These are phyloP conservation scores for Geum urbanum DNA, from an alignment of 306 rosid genomes.

Conservation along the genomic window DNA sequence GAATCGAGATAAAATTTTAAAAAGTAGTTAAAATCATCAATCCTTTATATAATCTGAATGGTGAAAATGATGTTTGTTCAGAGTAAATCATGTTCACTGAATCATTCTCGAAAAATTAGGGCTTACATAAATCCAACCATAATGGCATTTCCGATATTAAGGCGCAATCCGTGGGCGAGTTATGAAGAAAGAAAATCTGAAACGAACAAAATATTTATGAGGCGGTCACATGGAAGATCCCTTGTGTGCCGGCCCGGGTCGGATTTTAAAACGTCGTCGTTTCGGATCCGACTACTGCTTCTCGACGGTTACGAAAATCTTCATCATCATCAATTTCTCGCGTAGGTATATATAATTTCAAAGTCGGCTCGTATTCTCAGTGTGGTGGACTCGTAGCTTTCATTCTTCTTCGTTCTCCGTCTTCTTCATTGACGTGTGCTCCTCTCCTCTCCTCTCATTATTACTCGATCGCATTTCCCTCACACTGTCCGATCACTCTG, in stretches of 20 bases:
- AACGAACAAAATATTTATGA: constrained; percentile 30
- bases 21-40: too few species aligned
- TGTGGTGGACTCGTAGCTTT: constrained; percentile 14
- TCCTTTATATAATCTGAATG: too few species aligned
- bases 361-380: constrained; percentile 27
- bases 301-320: constrained; percentile 41
- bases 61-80: too few species aligned
- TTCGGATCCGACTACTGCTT: constrained; percentile 9
- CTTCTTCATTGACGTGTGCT: constrained; percentile 10
- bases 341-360: background rate
- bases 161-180: constrained; percentile 17
- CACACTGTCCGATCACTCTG: background rate
- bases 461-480: constrained; percentile 6
- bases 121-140: background rate
- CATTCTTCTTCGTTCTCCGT: too few species aligned
- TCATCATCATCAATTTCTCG: too few species aligned
- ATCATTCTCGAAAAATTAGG: too few species aligned
- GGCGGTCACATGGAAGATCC: constrained; percentile 45
- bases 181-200: background rate
- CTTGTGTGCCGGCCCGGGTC: constrained; percentile 62
- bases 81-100: too few species aligned
- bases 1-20: too few species aligned
- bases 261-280: constrained; percentile 29
- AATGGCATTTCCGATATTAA: constrained; percentile 18
- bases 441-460: constrained; percentile 25